Conservation (phyloP, 1,284 basidiomycete genomes). For the Cystobasidium sp. region DNA sequence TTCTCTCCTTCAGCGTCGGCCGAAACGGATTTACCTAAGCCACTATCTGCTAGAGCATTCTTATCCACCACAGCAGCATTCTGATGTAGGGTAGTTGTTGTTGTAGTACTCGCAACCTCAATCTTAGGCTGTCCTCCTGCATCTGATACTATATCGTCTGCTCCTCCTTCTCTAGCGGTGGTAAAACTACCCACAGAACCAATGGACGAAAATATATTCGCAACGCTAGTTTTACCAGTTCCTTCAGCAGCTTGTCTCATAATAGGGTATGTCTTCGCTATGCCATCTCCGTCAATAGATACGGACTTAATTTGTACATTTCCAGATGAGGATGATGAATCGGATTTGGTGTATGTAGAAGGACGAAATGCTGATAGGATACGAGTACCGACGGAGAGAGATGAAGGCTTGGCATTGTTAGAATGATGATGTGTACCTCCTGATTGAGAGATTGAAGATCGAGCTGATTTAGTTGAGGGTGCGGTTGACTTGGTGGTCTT, state of each 20-base stretch:
- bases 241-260: background rate
- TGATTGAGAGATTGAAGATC: no score
- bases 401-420: no score
- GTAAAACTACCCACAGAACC: background rate
- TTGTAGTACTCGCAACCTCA: background rate
- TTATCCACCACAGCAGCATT: no score
- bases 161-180: background rate
- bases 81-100: no score
- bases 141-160: background rate
- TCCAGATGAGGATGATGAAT: no score
- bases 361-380: slow-evolving; percentile 14
- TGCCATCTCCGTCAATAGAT: no score
- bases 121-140: background rate
- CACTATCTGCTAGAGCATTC: slow-evolving; percentile 9
- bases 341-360: background rate
- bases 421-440: no score
- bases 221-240: background rate
- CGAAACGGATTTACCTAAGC: background rate
- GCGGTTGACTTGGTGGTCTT: no score
- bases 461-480: no score
- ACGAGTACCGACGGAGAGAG: slow-evolving; percentile 1
- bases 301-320: background rate
- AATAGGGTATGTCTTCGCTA: background rate
- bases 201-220: background rate
- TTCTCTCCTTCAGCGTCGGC: background rate